Percentiles rank a stretch among this genome's conserved stretches.
These are phyloP conservation scores for Clarireedia paspali DNA, from an alignment of 2,329 filamentous ascomycete genomes.

Conservation along the genomic window DNA sequence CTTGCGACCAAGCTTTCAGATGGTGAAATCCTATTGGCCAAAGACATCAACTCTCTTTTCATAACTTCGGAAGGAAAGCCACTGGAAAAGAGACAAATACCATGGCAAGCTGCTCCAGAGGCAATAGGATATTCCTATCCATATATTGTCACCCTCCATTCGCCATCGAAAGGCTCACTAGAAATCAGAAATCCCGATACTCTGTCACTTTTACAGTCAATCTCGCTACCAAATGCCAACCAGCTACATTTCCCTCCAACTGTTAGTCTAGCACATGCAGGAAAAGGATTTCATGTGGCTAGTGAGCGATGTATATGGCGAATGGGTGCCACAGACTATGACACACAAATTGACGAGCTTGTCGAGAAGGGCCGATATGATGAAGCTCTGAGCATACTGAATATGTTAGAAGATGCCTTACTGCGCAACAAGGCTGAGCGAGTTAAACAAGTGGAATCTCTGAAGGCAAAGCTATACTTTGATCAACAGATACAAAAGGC, in stretches of 20 bases:
- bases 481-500: conserved; percentile 68
- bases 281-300: conserved; percentile 88
- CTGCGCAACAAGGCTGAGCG: conserved; percentile 74
- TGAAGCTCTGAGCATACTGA: conserved; percentile 82
- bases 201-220: conserved; percentile 77
- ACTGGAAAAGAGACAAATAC: conserved; percentile 78
- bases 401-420: conserved; percentile 87
- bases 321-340: conserved; percentile 89
- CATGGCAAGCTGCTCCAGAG: conserved; percentile 83
- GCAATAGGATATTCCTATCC: conserved; percentile 95
- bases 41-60: conserved; percentile 93
- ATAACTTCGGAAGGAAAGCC: conserved; percentile 77
- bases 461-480: conserved; percentile 83
- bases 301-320: conserved; percentile 92
- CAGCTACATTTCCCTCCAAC: conserved; percentile 88
- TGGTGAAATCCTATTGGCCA: conserved; percentile 85
- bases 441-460: conserved; percentile 79
- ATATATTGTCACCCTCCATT: conserved; percentile 81
- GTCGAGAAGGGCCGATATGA: conserved; percentile 69
- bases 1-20: conserved; percentile 76
- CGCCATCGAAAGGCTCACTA: conserved; percentile 72
- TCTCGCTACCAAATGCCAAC: conserved; percentile 72
- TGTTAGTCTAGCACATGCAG: conserved; percentile 88
- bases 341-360: conserved; percentile 78
- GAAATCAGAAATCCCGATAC: conserved; percentile 93